These are phyloP conservation scores for Fraxinus platypoda DNA, from an alignment of 305 asterid species.

Conservation along the genomic window DNA sequence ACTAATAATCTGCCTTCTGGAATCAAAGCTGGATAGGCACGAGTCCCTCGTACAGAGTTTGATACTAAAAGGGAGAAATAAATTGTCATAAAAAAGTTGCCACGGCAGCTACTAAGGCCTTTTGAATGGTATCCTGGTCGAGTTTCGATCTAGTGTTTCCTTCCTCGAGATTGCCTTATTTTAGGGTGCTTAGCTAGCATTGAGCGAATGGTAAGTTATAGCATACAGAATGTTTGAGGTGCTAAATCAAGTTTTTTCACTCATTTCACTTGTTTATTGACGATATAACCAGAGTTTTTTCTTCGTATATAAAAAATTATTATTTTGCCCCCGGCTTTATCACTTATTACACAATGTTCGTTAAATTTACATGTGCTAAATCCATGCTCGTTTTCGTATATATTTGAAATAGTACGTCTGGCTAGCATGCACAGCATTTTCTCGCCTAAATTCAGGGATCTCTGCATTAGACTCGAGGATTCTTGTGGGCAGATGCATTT, in stretches of 20 bases:
- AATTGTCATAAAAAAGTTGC: constrained; percentile 4
- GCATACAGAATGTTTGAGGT: background rate
- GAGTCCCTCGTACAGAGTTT: constrained; percentile 19
- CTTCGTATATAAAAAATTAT: background rate
- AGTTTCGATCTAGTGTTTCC: background rate
- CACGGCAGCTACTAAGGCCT: background rate
- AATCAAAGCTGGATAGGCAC: background rate
- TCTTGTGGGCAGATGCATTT: constrained; percentile 16
- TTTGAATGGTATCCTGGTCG: background rate
- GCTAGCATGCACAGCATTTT: background rate
- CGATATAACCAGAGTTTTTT: background rate
- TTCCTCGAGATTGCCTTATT: background rate
- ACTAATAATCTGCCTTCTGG: background rate
- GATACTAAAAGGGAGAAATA: background rate
- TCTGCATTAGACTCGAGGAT: background rate
- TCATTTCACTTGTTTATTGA: background rate
- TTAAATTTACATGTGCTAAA: background rate
- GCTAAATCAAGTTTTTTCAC: background rate
- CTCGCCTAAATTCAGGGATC: constrained; percentile 5
- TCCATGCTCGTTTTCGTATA: background rate
- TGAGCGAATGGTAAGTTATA: background rate
- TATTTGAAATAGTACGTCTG: background rate
- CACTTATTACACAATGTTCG: background rate
- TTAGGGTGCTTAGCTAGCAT: background rate
- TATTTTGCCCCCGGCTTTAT: background rate